Evolutionary conservation across 1,284 basidiomycete genomes (phyloP).

Genomic region (Cutaneotrichosporon cavernicola): DNA sequence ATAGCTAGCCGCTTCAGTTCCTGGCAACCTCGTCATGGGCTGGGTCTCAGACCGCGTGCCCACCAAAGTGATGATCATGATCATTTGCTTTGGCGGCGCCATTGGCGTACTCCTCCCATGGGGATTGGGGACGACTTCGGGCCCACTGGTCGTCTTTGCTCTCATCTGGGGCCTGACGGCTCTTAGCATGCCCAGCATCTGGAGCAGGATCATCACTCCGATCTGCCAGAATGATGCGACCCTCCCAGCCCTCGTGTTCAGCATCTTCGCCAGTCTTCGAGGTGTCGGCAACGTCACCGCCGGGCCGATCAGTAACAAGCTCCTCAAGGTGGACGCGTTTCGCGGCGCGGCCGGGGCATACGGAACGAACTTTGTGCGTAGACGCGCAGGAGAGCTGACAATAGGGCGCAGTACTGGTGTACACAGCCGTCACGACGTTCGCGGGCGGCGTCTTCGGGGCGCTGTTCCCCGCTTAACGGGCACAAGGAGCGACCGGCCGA

Average conservation of each 20-base stretch:
- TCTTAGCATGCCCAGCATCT: constrained; percentile 36
- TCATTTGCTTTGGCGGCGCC: constrained; percentile 40
- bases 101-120: constrained; percentile 47
- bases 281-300: constrained; percentile 50
- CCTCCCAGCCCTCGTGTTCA: constrained; percentile 38
- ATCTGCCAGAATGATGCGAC: constrained; percentile 39
- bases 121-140: constrained; percentile 45
- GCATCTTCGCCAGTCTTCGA: constrained; percentile 41
- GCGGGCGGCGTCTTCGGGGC: constrained; percentile 23
- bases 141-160: constrained; percentile 33
- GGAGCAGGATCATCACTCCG: constrained; percentile 35
- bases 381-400: neutral
- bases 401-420: constrained; percentile 32
- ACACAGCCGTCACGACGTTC: constrained; percentile 31
- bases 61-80: constrained; percentile 33
- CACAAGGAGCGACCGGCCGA: no score
- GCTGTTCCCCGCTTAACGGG: constrained; percentile 8
- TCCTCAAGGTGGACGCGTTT: constrained; percentile 33
- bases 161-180: constrained; percentile 37
- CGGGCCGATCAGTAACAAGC: constrained; percentile 38
- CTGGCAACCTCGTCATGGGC: constrained; percentile 43
- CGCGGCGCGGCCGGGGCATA: constrained; percentile 41
- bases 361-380: constrained; percentile 38
- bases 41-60: constrained; percentile 45
- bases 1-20: constrained; percentile 39